Evolutionary conservation across 176 grass and related monocot genomes (phyloP), one percentile per base, ranked within the genome.

Genomic region (Coix lacrymajobi): DNA sequence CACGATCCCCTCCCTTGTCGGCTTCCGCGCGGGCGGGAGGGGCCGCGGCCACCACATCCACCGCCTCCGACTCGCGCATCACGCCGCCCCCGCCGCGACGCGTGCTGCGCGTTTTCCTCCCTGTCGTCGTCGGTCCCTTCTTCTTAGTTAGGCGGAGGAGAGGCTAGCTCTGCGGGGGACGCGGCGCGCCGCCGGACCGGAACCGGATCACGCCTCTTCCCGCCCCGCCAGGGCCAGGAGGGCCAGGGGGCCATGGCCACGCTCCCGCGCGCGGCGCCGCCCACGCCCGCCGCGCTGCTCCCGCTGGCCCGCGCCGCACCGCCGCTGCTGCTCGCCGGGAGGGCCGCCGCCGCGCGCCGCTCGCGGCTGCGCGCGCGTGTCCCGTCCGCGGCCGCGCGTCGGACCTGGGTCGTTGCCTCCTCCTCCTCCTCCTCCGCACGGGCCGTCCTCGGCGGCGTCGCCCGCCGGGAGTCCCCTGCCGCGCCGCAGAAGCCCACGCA

Each of bases 1-100:
- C 88, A 83, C 88, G 88, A 86, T 90, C 84, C 78, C 79, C 60
- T 61, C 83, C 87, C 66, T 82, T 78, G 83, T 82, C 83, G 71
- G 26, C 78, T 77, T 85, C 71, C 41, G 37, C 76, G 39, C 58
- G 22, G 51, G 28, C 75, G 61, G 25, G 45, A 25, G 29, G 13
- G 29, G 5, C 67, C 56, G 57, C 71, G 28, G 28, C 43, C 71
- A 12, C 16, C 25, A 19, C 38, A 61, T 7, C 75, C 57, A 63
- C 38, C 76, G 58, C 16, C 78, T 11, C 29, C 80, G 2, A 8
- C 37, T 6, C 76, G 46, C 13, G 45, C 3, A 7, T 54, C 19
- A 1, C 76, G 62, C 73, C 68, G 30, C 61, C 11, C 87, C 7
- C 75, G 45, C 15, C 41, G 56, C 44, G 69, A 62, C 76, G 76